Base-by-base conservation (phyloP, 2,329 filamentous ascomycete genomes). In the Chrysosporium keratinophilum region DNA sequence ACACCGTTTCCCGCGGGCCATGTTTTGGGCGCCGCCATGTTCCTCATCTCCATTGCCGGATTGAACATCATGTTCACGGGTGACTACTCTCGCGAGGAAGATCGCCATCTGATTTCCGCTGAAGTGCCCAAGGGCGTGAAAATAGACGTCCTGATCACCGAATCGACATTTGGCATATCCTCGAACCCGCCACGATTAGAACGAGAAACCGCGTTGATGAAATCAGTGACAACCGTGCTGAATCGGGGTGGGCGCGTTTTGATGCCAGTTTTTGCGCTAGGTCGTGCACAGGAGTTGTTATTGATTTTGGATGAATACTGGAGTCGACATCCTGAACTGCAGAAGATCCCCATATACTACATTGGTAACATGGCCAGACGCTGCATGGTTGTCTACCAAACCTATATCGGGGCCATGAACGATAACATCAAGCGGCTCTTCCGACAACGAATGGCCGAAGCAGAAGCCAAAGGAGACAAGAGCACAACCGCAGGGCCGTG, bases 321-420 rank as follows among this genome's bases (percentile, higher is more conserved):
- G 93, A 81, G 80, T 58, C 87, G 89, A 54, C 91, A 98, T 64
- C 74, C 82, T 0, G 90, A 96, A 62, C 88, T 84, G 60, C 90
- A 95, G 60, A 89, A 87, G 60, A 85, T 87, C 35, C 93, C 93
- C 4, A 97, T 98, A 58, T 98, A 97, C 74, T 98, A 97, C 69
- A 94, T 94, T 52, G 93, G 88, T 63, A 95, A 95, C 63, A 80
- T 97, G 41, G 93, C 93, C 0, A 78, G 91, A 58, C 93, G 95
- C 70, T 98, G 93, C 73, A 98, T 98, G 93, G 81, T 96, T 31
- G 89, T 97, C 2, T 98, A 98, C 67, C 93, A 97, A 68, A 98
- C 93, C 1, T 98, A 97, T 64, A 88, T 97, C 47, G 88, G 90
- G 47, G 89, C 90, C 53, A 98, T 98, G 93, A 98, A 98, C 67